Base-by-base conservation (phyloP, 1,284 basidiomycete genomes). In the Pseudozyma hubeiensis region DNA sequence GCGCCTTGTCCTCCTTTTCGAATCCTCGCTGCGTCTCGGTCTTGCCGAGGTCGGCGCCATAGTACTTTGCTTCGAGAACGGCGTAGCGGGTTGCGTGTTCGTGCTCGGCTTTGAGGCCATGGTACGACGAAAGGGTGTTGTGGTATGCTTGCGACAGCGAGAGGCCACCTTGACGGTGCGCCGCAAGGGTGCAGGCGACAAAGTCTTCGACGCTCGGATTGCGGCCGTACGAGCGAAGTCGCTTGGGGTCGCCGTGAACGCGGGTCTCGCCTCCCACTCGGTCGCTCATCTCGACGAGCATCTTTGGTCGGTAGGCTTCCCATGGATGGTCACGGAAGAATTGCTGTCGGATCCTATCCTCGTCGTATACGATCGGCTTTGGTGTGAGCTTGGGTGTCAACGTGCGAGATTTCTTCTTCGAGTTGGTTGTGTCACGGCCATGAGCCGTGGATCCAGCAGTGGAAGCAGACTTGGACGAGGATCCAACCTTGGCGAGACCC, bases 251-350 rank as follows among this genome's bases (percentile, higher is more conserved):
- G 74, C 90, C 89, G 52, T 88, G 86, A 29, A 87, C 85, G 73
- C 88, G 87, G 52, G 92, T 87, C 14, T 85, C 85, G 37, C 86
- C 88, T 45, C 87, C 87, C 5, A 80, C 65, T 39, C 87, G 79
- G 29, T 81, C 82, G 61, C 78, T 78, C 35, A 83, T 81, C 86
- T 99, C 96, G 0, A 92, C 89, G 52, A 99, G 85, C 11, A 89
- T 90, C 14, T 88, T 87, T 2, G 93, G 90, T 43, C 94, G 88
- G 84, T 95, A 92, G 1, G 93, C 91, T 86, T 99, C 95, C 84
- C 97, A 98, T 3, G 96, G 94, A 83, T 97, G 95, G 86, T 99
- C 96, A 55, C 88, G 88, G 87, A 95, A 98, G 88, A 99, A 99
- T 84, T 93, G 93, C 57, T 90, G 88, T 47, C 96, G 90, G 55